phyloP scores from a whole-genome alignment of 129 eudicot species.

The Solidago caesia region DNA sequence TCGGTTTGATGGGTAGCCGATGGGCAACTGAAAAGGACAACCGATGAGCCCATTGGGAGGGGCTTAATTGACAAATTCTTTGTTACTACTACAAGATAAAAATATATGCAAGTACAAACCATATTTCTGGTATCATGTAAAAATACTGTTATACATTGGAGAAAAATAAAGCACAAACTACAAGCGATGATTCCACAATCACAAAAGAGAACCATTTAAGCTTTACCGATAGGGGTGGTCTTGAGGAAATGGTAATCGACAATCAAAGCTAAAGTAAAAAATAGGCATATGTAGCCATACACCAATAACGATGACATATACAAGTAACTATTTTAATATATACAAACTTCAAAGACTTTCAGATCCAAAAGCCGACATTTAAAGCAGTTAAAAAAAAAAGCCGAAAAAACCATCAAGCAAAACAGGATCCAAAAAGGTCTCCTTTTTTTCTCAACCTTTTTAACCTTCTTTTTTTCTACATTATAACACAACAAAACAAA shows the following conservation, averaged over 20 bases:
- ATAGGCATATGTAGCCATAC: not conserved
- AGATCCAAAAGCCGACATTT: conserved; percentile 1
- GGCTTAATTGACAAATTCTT: too few relatives aligned
- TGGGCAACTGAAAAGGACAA: too few relatives aligned
- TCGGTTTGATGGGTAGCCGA: too few relatives aligned
- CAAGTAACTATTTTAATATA: not conserved
- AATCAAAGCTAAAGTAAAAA: not conserved
- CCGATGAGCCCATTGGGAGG: too few relatives aligned
- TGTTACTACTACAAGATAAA: too few relatives aligned
- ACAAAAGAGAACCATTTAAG: too few relatives aligned
- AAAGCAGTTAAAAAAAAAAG: conserved; percentile 1
- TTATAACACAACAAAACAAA: conserved; percentile 40
- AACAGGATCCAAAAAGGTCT: conserved; percentile 14
- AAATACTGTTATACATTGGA: too few relatives aligned
- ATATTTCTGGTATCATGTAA: too few relatives aligned
- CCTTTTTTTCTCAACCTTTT: conserved; percentile 17
- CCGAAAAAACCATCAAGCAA: not conserved
- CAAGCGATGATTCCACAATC: too few relatives aligned
- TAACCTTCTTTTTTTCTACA: conserved; percentile 22
- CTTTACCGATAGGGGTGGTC: not conserved
- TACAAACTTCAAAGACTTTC: not conserved
- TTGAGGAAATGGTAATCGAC: not conserved
- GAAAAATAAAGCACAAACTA: too few relatives aligned
- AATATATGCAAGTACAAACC: too few relatives aligned
- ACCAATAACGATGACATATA: not conserved